Evolutionary conservation across 352 stramenopile species (phyloP), one percentile per base, ranked within the genome.

Genomic region (Thalassiosira livingstoniorum): DNA sequence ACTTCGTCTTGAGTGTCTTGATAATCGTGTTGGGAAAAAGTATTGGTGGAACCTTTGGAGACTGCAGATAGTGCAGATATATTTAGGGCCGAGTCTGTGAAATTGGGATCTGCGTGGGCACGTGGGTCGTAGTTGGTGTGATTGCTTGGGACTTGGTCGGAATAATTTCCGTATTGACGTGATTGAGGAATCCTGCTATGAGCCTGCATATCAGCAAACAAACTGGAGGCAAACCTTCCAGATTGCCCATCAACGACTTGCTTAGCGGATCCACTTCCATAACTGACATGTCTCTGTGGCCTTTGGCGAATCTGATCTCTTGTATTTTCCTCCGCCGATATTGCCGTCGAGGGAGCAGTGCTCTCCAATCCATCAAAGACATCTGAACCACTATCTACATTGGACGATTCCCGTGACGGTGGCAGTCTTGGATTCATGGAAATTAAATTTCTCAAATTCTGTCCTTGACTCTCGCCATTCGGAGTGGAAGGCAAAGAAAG

Each of bases 351-450:
- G 27, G 64, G 45, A 62, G 25, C 51, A 39, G 51, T 42, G 7
- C 65, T 53, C 11, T 70, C 32, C 7, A 61, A 13, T 11, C 80
- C 83, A 73, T 90, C 85, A 80, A 89, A 89, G 23, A 91, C 82
- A 79, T 91, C 85, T 13, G 78, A 87, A 42, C 69, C 78, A 31
- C 78, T 80, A 78, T 85, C 81, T 27, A 82, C 31, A 63, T 76
- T 78, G 2, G 70, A 81, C 18, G 70, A 84, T 29, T 23, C 5
- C 23, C 35, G 15, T 43, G 35, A 70, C 35, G 74, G 60, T 5
- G n/a, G n/a, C n/a, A n/a, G n/a, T n/a, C n/a, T n/a, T n/a, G n/a
- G n/a, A n/a, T n/a, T n/a, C n/a, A n/a, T n/a, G n/a, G n/a, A n/a
- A n/a, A n/a, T n/a, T n/a, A n/a, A n/a, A n/a, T n/a, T n/a, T n/a